phyloP scores from a whole-genome alignment of 169 alveolate genomes.

The Neospora caninum region DNA sequence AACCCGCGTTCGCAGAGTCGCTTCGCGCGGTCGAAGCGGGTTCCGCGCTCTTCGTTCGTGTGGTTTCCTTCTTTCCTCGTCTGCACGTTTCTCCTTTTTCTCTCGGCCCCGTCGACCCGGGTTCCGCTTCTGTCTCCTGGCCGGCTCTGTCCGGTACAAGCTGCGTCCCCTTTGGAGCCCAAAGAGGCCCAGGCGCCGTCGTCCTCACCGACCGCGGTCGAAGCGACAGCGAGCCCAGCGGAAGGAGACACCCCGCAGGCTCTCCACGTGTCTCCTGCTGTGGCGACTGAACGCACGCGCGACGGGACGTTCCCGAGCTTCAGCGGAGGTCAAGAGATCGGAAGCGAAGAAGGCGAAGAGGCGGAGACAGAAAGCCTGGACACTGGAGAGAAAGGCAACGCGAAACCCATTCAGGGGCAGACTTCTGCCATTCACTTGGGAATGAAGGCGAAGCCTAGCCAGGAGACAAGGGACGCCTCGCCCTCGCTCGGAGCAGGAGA shows the following conservation, averaged over 20 bases:
- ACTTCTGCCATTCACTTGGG: too few relatives aligned
- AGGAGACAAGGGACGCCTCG: too few relatives aligned
- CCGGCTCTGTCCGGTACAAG: background rate
- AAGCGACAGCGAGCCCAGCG: background rate
- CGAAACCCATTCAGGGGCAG: too few relatives aligned
- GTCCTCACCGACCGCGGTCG: slow-evolving; percentile 1
- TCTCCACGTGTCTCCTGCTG: background rate
- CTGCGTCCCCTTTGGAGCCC: background rate
- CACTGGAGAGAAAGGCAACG: too few relatives aligned
- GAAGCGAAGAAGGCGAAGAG: background rate
- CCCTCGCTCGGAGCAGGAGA: too few relatives aligned
- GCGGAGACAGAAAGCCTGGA: background rate
- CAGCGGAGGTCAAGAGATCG: background rate
- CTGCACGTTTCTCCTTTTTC: background rate
- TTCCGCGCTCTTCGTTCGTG: background rate
- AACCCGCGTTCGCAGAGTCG: too few relatives aligned
- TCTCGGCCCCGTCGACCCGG: background rate
- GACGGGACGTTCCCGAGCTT: background rate
- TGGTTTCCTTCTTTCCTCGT: background rate
- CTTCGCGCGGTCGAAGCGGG: background rate
- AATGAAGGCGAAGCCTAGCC: too few relatives aligned
- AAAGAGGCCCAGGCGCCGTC: background rate
- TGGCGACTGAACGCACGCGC: background rate
- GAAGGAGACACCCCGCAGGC: background rate
- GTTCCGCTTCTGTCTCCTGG: background rate